Conservation (phyloP, 129 eudicot species). For the Logfia minima region DNA sequence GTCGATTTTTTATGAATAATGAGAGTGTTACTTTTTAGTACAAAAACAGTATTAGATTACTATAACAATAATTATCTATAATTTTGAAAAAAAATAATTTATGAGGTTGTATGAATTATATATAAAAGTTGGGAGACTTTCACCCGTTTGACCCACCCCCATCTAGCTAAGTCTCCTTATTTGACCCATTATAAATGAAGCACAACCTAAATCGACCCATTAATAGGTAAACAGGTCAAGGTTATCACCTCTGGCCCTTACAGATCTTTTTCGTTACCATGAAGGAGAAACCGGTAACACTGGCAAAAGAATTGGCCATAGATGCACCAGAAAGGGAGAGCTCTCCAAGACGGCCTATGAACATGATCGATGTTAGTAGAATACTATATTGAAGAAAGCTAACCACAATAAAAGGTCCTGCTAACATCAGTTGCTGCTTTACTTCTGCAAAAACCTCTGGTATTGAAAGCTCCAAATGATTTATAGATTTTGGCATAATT, state of each 20-base stretch:
- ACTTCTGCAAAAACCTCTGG: constrained; percentile 21
- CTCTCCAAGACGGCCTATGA: constrained; percentile 41
- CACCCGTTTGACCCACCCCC: not conserved
- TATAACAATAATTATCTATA: not conserved
- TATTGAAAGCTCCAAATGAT: constrained; percentile 4
- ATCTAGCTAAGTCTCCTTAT: not conserved
- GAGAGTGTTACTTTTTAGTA: not conserved
- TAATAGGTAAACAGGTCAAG: not conserved
- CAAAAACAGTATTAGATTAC: no score
- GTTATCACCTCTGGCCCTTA: not conserved
- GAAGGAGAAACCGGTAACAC: constrained; percentile 37
- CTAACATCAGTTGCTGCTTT: constrained; percentile 32
- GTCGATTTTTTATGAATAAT: not conserved
- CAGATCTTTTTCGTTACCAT: constrained; percentile 27
- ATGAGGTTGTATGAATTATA: not conserved
- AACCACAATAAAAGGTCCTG: constrained; percentile 39
- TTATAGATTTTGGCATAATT: constrained; percentile 12
- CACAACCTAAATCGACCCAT: not conserved
- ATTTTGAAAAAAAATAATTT: not conserved
- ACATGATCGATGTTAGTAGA: constrained; percentile 35
- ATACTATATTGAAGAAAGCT: constrained; percentile 37
- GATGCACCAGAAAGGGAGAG: constrained; percentile 40
- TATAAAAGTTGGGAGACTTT: not conserved
- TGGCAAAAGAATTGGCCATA: constrained; percentile 38
- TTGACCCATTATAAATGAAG: not conserved